Base-by-base conservation (phyloP, 2,329 filamentous ascomycete genomes). In the Pseudocercospora fijiensis region DNA sequence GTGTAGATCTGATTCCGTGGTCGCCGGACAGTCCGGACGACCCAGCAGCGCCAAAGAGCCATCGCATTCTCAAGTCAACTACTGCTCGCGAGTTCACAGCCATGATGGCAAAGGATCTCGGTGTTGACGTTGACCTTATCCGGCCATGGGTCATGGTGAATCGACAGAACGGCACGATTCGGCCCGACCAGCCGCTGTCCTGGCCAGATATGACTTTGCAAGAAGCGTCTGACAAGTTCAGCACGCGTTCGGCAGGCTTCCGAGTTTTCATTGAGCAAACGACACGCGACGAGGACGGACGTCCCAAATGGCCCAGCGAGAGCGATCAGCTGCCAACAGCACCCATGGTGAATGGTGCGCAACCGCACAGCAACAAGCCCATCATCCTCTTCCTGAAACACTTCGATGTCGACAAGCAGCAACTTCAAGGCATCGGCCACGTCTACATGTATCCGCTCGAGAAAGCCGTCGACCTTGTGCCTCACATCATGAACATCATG, bases 141-240 rank as follows among this genome's bases (percentile, higher is more conserved):
- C 87, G 95, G 22, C 85, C 96, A 18, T 99, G 95, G 96, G 87
- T 92, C 60, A 97, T 99, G 93, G 95, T 99, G 1, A 98, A 97
- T 75, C 89, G 95, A 10, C 95, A 99, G 76, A 99, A 99, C 76
- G 97, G 96, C 78, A 99, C 95, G 0, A 89, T 92, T 41, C 87
- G 95, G 18, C 95, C 96, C 0, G 95, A 99, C 74, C 88, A 91
- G 63, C 91, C 92, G 0, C 87, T 99, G 56, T 86, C 86, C 75
- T 92, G 96, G 73, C 79, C 87, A 1, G 84, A 88, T 4, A 89
- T 91, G 76, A 93, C 77, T 2, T 73, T 82, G 2, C 78, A 82
- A 67, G 92, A 97, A 67, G 87, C 87, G 2, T 83, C 86, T 61
- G 83, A 80, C 62, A 88, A 88, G 80, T 89, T 82, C 75, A 91